A percentile compares a stretch with the other conserved stretches of the same genome.
Evolutionary conservation across 208 protist genomes (phyloP).

Genomic region (Trypanosoma cruzi): DNA sequence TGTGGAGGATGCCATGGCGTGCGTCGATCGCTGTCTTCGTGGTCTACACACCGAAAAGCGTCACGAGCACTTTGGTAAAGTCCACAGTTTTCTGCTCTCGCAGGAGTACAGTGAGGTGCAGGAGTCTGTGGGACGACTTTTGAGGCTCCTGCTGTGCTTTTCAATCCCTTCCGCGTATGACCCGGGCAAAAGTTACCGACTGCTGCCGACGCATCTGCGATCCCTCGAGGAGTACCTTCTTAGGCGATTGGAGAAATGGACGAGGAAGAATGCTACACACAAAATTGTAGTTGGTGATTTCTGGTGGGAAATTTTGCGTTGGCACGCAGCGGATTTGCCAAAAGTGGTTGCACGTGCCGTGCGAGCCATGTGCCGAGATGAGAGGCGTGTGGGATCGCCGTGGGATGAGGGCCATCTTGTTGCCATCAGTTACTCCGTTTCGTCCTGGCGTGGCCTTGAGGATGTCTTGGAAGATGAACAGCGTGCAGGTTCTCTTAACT

Average conservation of each 20-base stretch:
- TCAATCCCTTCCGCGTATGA: constrained; percentile 6
- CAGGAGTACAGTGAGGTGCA: background rate
- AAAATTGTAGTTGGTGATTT: constrained; percentile 8
- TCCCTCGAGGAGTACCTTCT: constrained; percentile 18
- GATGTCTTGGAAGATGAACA: constrained; percentile 6
- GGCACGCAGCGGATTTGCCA: constrained; percentile 27
- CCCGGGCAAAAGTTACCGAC: constrained; percentile 8
- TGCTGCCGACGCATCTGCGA: constrained; percentile 11
- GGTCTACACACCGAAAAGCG: constrained; percentile 6
- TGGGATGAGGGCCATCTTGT: constrained; percentile 30
- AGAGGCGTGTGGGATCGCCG: background rate
- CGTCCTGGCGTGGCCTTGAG: constrained; percentile 18
- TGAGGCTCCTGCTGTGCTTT: constrained; percentile 19
- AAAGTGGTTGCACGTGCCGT: constrained; percentile 29
- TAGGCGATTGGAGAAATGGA: constrained; percentile 20
- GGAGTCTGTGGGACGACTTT: background rate
- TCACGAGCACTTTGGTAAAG: constrained; percentile 8
- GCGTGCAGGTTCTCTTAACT: constrained; percentile 12
- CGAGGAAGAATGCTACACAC: background rate
- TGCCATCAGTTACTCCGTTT: constrained; percentile 16
- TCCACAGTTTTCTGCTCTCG: constrained; percentile 1
- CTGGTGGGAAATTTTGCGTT: constrained; percentile 29
- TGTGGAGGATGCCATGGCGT: constrained; percentile 13
- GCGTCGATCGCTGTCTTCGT: constrained; percentile 19
- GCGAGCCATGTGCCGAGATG: background rate